phyloP scores from a whole-genome alignment of 257 asterid species.

The Lantana camara region DNA sequence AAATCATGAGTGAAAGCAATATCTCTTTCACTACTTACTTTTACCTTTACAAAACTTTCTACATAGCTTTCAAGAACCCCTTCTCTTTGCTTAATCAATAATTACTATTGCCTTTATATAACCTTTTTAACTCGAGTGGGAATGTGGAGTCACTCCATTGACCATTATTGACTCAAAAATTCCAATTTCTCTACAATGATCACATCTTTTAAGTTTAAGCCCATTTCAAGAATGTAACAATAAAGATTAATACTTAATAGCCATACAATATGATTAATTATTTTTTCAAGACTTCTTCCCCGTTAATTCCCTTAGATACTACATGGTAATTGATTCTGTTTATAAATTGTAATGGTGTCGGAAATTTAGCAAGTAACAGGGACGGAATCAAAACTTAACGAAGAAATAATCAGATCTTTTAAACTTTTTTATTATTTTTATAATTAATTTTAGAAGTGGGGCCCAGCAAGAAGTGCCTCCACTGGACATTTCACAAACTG shows the following conservation, averaged over 20 bases:
- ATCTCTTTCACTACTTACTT: neutral
- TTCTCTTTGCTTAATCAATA: slow-evolving; percentile 13
- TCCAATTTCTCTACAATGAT: slow-evolving; percentile 25
- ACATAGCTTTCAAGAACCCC: slow-evolving; percentile 37
- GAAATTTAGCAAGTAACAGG: too few relatives aligned
- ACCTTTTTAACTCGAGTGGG: too few relatives aligned
- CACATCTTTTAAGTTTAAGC: slow-evolving; percentile 5
- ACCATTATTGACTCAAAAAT: neutral
- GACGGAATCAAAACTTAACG: too few relatives aligned
- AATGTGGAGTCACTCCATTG: too few relatives aligned
- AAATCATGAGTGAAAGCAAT: neutral
- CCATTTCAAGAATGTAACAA: slow-evolving; percentile 2
- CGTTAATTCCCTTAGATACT: too few relatives aligned
- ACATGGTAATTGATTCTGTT: too few relatives aligned
- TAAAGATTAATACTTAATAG: too few relatives aligned
- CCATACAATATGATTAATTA: too few relatives aligned
- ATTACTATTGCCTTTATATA: slow-evolving; percentile 26
- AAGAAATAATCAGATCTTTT: too few relatives aligned
- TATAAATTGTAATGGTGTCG: too few relatives aligned
- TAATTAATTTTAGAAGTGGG: slow-evolving; percentile 10
- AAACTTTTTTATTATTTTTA: too few relatives aligned
- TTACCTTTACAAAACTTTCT: slow-evolving; percentile 30
- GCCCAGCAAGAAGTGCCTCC: slow-evolving; percentile 39
- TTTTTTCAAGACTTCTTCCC: too few relatives aligned
- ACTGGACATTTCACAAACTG: slow-evolving; percentile 52